Evolutionary conservation across 306 rosid genomes (phyloP).

Genomic region (Prunus mume): DNA sequence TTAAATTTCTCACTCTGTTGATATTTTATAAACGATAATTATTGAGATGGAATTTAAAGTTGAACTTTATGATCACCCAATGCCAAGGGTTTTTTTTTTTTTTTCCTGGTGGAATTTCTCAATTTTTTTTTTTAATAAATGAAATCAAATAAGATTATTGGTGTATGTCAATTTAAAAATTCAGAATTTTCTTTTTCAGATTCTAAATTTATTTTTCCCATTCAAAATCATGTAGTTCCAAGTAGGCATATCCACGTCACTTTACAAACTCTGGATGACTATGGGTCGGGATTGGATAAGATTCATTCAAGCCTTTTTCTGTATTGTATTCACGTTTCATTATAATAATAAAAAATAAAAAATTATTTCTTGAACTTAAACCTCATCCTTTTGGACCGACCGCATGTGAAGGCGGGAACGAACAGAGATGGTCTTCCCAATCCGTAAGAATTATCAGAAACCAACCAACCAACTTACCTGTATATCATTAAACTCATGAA

Average conservation of each 20-base stretch:
- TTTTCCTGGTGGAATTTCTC: too few species aligned
- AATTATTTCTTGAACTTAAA: not conserved
- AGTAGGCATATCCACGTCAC: not conserved
- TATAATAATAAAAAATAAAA: not conserved
- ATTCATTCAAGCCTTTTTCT: not conserved
- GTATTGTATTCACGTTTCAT: not conserved
- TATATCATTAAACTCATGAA: not conserved
- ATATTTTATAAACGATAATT: too few species aligned
- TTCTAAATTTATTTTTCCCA: too few species aligned
- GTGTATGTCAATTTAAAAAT: too few species aligned
- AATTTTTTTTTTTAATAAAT: too few species aligned
- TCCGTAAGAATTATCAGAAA: constrained; percentile 39
- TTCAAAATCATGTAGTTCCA: too few species aligned
- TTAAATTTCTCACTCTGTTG: too few species aligned
- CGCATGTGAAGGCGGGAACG: constrained; percentile 20
- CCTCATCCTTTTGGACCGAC: not conserved
- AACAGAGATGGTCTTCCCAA: constrained; percentile 49
- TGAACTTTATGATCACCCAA: too few species aligned
- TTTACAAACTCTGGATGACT: not conserved
- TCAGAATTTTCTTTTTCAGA: too few species aligned
- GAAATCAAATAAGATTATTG: too few species aligned
- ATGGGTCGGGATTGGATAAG: not conserved
- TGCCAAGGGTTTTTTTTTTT: too few species aligned
- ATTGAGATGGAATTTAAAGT: too few species aligned
- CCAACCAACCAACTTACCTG: not conserved